Percentiles rank a stretch among this genome's conserved stretches.
phyloP scores from a whole-genome alignment of 2,329 filamentous ascomycete genomes.

The Celoporthe dispersa region DNA sequence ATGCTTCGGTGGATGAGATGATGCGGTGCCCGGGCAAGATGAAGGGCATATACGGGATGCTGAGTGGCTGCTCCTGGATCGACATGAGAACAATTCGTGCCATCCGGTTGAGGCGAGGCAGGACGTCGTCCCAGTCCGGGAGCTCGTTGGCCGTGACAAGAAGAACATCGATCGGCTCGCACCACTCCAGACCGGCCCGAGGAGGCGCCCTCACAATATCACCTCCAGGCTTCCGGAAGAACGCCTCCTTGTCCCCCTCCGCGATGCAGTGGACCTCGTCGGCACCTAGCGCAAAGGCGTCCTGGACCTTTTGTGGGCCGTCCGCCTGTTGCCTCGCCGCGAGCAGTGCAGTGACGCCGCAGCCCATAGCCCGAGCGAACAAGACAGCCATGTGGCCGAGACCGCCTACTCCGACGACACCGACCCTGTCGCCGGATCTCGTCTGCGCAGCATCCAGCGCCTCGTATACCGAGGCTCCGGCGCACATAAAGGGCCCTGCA shows the following conservation, averaged over 20 bases:
- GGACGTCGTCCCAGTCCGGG: constrained; percentile 16
- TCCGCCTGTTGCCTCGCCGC: constrained; percentile 14
- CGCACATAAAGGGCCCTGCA: constrained; percentile 52
- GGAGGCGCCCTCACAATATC: background rate
- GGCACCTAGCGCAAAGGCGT: constrained; percentile 29
- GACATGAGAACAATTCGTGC: constrained; percentile 27
- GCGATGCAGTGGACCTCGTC: constrained; percentile 24
- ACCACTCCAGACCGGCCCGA: background rate
- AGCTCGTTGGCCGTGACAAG: constrained; percentile 23
- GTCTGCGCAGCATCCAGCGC: constrained; percentile 36
- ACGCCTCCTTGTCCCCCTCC: constrained; percentile 6
- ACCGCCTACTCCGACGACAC: constrained; percentile 60
- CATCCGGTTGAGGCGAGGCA: constrained; percentile 21
- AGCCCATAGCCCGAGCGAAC: constrained; percentile 65
- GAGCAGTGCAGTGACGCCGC: constrained; percentile 24
- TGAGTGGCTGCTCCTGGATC: constrained; percentile 24
- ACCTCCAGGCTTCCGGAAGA: background rate
- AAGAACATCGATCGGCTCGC: constrained; percentile 18
- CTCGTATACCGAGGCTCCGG: constrained; percentile 48
- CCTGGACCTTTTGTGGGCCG: constrained; percentile 11
- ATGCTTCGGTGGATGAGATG: constrained; percentile 29
- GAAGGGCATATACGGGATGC: constrained; percentile 27
- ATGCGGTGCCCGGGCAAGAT: constrained; percentile 27
- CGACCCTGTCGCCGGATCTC: constrained; percentile 37
- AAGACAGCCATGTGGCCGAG: constrained; percentile 67